Percentiles rank a stretch among this genome's conserved stretches.
These are phyloP conservation scores for Firmiana major DNA, from an alignment of 345 rosid genomes.

Conservation along the genomic window DNA sequence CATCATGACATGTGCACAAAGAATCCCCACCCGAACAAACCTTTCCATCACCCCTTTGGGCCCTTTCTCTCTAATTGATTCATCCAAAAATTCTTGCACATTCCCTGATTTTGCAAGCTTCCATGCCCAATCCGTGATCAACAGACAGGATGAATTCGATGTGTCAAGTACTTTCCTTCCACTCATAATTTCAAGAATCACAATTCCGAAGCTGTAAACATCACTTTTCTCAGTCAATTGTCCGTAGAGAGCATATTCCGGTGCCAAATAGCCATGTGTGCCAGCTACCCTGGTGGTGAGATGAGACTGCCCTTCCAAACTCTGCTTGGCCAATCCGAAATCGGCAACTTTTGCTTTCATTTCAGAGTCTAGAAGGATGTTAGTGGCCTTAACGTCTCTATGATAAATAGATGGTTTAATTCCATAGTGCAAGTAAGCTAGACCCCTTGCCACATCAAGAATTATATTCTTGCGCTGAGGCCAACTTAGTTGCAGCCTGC, in stretches of 20 bases:
- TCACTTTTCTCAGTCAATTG: conserved; percentile 63
- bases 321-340: conserved; percentile 60
- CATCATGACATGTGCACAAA: conserved; percentile 63
- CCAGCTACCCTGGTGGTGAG: conserved; percentile 62
- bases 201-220: conserved; percentile 57
- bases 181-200: conserved; percentile 55
- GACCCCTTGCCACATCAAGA: conserved; percentile 54
- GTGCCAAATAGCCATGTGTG: conserved; percentile 59
- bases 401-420: conserved; percentile 59
- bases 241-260: conserved; percentile 56
- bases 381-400: conserved; percentile 57
- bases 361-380: conserved; percentile 48
- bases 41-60: conserved; percentile 58
- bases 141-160: conserved; percentile 28
- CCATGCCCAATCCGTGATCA: conserved; percentile 68
- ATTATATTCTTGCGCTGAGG: conserved; percentile 52
- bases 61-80: conserved; percentile 37
- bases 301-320: conserved; percentile 53
- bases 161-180: conserved; percentile 53
- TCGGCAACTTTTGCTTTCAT: conserved; percentile 50
- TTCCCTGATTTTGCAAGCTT: conserved; percentile 38
- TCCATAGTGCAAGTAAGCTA: conserved; percentile 57
- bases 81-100: conserved; percentile 33
- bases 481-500: conserved; percentile 38
- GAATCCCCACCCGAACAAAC: conserved; percentile 57